Evolutionary conservation across 208 protist genomes (phyloP).

Genomic region (Pavlovales sp.): DNA sequence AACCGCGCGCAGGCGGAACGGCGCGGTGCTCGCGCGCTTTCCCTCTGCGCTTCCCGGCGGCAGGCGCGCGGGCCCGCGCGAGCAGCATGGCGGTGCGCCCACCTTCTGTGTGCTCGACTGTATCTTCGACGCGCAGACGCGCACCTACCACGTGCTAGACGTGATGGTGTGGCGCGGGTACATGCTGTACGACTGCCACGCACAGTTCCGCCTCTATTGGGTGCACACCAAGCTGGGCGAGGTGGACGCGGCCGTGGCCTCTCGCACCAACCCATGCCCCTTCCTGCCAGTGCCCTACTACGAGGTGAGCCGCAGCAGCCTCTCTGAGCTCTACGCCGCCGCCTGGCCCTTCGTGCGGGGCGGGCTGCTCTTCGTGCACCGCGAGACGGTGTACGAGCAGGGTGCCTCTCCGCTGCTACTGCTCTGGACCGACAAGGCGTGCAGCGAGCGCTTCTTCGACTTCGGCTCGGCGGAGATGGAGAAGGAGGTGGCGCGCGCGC

Average conservation of each 20-base stretch:
- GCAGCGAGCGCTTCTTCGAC: slow-evolving; percentile 22
- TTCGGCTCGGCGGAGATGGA: slow-evolving; percentile 5
- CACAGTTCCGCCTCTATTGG: neutral
- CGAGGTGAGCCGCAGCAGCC: too few relatives aligned
- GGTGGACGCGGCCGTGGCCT: neutral
- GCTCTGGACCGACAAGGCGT: neutral
- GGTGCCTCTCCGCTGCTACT: neutral
- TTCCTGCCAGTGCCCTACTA: neutral
- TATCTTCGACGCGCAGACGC: neutral
- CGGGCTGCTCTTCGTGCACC: slow-evolving; percentile 8
- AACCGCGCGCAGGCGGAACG: too few relatives aligned
- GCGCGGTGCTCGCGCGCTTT: neutral
- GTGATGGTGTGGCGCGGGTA: neutral
- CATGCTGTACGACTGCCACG: neutral
- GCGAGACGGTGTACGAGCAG: slow-evolving; percentile 1
- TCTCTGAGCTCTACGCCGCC: neutral
- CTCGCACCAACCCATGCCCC: slow-evolving; percentile 2
- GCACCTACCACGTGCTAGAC: slow-evolving; percentile 17
- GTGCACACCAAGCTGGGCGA: neutral
- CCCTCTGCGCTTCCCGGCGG: slow-evolving; percentile 18
- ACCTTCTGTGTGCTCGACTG: slow-evolving; percentile 4
- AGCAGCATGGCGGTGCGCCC: too few relatives aligned
- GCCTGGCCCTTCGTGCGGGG: neutral
- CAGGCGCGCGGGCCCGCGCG: neutral
- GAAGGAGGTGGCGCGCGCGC: neutral